phyloP scores from a whole-genome alignment of 2,329 filamentous ascomycete genomes.

The Neonectria coccinea region DNA sequence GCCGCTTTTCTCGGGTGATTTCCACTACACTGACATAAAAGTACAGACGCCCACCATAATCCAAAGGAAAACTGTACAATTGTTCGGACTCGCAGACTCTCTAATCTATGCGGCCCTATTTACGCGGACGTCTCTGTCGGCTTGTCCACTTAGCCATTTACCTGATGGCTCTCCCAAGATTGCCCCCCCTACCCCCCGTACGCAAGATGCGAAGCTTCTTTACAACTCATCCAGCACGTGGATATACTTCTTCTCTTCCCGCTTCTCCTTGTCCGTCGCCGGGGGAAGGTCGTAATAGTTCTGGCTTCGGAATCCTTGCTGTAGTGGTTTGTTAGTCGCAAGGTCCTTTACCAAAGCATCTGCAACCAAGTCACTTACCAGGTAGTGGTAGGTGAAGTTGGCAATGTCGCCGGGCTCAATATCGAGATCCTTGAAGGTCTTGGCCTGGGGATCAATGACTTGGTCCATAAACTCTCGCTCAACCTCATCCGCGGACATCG shows the following conservation, averaged over 20 bases:
- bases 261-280: conserved; percentile 92
- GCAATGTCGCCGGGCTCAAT: conserved; percentile 90
- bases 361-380: conserved; percentile 69
- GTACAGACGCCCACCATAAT: conserved; percentile 22
- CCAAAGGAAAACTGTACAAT: conserved; percentile 47
- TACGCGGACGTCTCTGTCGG: conserved; percentile 43
- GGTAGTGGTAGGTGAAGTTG: conserved; percentile 91
- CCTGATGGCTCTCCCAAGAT: conserved; percentile 9
- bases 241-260: conserved; percentile 95
- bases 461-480: conserved; percentile 96
- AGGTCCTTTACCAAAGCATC: background rate
- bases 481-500: conserved; percentile 84
- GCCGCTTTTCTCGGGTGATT: background rate
- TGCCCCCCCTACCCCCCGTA: conserved; percentile 4
- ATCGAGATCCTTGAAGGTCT: conserved; percentile 93
- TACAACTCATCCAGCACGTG: conserved; percentile 92
- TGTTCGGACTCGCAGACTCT: conserved; percentile 45
- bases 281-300: conserved; percentile 94
- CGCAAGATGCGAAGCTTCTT: conserved; percentile 35
- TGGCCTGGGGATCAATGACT: conserved; percentile 87
- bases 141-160: conserved; percentile 35
- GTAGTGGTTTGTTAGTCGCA: conserved; percentile 35
- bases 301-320: conserved; percentile 92
- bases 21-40: conserved; percentile 5
- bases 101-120: conserved; percentile 49